Evolutionary conservation across 495 filamentous ascomycete species (phyloP), one percentile per base, ranked within the genome.

Genomic region (Staphylotrichum longicolle): DNA sequence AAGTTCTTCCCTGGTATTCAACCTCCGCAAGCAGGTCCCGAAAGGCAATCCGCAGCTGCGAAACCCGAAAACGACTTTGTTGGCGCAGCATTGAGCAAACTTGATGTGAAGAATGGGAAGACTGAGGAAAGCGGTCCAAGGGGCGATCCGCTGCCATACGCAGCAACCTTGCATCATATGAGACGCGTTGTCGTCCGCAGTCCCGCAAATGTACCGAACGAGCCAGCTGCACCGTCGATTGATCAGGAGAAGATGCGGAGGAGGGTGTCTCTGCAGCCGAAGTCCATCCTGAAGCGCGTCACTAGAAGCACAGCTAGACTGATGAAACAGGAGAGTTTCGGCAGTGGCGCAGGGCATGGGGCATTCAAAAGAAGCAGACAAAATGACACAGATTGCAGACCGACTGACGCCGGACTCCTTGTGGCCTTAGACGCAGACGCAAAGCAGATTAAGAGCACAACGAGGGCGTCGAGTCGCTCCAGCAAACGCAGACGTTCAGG

Each of bases 121-220:
- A 8, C 5, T 11, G 6, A 3, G 32, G 41, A 47, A 11, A 20
- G 12, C 14, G 14, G n/a, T 7, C 5, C 5, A 12, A 12, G 32
- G n/a, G 42, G 20, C 7, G 15, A 40, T 42, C 48, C 33, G 52
- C 15, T 56, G 27, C 7, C 44, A 15, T 35, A 45, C 15, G 49
- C 44, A 20, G 32, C 41, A 45, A 56, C 14, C 11, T 39, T 64
- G 41, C 52, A 61, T 20, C 60, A 58, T 8, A 62, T 57, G 45
- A 69, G 76, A 45, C 75, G 75, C 44, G 76, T 78, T 3, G 55
- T 70, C 7, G 72, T 80, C 12, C 68, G 69, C 60, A 77, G 72
- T 30, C 77, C 77, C 3, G 66, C 54, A 44, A 63, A 60, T n/a
- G 60, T 67, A 2, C 67, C 72, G 20, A 35, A 48, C 11, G 48